Base-by-base conservation (phyloP, 1,139 yeast genomes). In the Kluyveromyces marxianus region DNA sequence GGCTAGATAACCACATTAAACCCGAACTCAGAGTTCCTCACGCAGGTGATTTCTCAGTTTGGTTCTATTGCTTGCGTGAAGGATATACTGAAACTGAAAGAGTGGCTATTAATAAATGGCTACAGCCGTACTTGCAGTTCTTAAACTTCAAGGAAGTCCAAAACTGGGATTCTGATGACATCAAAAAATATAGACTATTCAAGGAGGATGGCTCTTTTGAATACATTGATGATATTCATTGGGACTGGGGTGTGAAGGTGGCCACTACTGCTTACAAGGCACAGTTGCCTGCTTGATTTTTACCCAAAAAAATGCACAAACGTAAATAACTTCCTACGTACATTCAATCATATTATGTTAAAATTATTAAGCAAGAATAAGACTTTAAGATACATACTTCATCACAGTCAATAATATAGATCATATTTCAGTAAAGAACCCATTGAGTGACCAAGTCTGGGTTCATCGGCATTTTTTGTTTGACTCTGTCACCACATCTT, bases 231-330 rank as follows among this genome's bases (percentile, higher is more conserved):
- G 70, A 67, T 49, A 53, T 55, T 4, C 51, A 55, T 35, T 67
- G 70, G 70, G 64, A 65, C 28, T 63, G 69, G 67, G 63, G 67
- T n/a, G 48, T 60, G 47, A 57, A 55, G 33, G 68, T 66, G n/a
- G 52, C 63, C 3, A 46, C 59, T 30, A 56, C 56, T 1, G 57
- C 44, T 24, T 39, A 39, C 24, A 32, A 25, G 5, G 29, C 37
- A 7, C 42, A 39, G 14, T 14, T 37, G 6, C 33, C 39, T 5
- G 26, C 25, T 7, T 6, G 24, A 14, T 33, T 24, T 21, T 35
- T 7, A 10, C 35, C 6, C 14, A 10, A 5, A 10, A 7, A 8
- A 7, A 10, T 29, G 8, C 31, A 29, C 31, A 29, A 6, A 29
- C 31, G 8, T 29, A n/a, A n/a, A n/a, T n/a, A n/a, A n/a, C n/a